phyloP scores from a whole-genome alignment of 768 basidiomycete genomes.

The Multifurca ochricompacta region DNA sequence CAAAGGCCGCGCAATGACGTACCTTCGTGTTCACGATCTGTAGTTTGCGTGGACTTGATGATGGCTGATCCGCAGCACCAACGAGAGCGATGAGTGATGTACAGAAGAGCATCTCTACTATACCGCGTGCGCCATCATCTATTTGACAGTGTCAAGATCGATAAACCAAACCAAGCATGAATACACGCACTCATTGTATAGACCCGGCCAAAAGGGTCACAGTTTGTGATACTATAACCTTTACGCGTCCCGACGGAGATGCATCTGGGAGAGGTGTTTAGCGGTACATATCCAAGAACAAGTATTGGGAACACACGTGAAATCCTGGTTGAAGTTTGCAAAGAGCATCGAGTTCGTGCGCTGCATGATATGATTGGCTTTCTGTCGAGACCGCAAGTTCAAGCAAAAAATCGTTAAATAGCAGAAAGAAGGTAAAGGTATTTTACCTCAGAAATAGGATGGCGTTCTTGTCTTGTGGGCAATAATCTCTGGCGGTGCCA shows the following conservation, averaged over 20 bases:
- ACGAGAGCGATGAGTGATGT: conserved; percentile 96
- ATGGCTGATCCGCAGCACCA: conserved; percentile 88
- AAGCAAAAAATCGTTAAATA: background rate
- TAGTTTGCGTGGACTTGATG: conserved; percentile 83
- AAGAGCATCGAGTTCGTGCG: conserved; percentile 53
- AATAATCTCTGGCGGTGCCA: background rate
- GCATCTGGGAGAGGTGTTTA: conserved; percentile 41
- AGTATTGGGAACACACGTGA: conserved; percentile 51
- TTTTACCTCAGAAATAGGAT: background rate
- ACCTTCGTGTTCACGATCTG: conserved; percentile 99
- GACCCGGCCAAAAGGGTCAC: conserved; percentile 94
- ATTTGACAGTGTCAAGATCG: background rate
- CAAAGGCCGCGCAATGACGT: conserved; percentile 18
- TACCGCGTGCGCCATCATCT: conserved; percentile 93
- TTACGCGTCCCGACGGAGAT: conserved; percentile 91
- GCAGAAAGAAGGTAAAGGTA: background rate
- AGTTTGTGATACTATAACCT: conserved; percentile 96
- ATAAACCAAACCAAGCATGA: background rate
- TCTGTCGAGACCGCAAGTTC: background rate
- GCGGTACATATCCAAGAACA: background rate
- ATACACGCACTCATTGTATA: conserved; percentile 82
- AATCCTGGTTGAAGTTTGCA: conserved; percentile 97
- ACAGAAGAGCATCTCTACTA: conserved; percentile 99
- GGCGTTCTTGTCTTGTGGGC: background rate
- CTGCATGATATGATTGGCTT: conserved; percentile 12